Evolutionary conservation across 352 stramenopile species (phyloP), one percentile per base, ranked within the genome.

Genomic region (Pythium scleroteichum): DNA sequence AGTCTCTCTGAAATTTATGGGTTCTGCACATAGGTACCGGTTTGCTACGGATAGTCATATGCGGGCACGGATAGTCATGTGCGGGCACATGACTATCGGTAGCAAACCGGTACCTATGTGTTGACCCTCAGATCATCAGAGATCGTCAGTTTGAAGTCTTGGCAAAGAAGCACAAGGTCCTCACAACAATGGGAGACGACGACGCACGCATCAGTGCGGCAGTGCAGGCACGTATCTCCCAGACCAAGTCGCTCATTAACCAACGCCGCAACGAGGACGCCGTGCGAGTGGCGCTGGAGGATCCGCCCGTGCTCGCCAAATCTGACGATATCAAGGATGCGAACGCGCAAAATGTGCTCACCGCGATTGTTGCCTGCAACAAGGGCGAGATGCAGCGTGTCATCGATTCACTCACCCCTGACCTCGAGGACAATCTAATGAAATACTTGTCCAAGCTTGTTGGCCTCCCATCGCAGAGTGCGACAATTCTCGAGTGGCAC

Each of bases 361-460:
- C 68, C 40, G 84, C 83, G 26, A 63, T 95, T 16, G n/a, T 79
- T 45, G 83, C 86, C 19, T 95, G 86, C 71, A 93, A 92, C 69
- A 95, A 95, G 71, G 84, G 82, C 62, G 86, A 95, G 69, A 92
- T 90, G 79, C 81, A 92, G 69, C 82, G 81, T 58, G 68, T 75
- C 24, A 82, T 97, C 59, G 82, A 95, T 60, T 79, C 74, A 51
- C 73, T 97, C 32, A 75, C 48, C 29, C 77, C 66, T 16, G 72
- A 89, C 33, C 61, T 84, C 48, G 84, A 94, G 57, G 89, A 97
- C 64, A 75, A 64, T 8, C 74, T 97, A 29, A 92, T 96, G 83
- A 97, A 96, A 71, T 97, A 96, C 68, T 65, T 97, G 29, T 87
- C 88, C 76, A 82, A 85, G 45, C 87, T 93, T 39, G 66, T 96